Percentiles rank a stretch among this genome's conserved stretches.
These are phyloP conservation scores for Calonectria hawksworthii DNA, from an alignment of 2,329 filamentous ascomycete genomes.

Conservation along the genomic window DNA sequence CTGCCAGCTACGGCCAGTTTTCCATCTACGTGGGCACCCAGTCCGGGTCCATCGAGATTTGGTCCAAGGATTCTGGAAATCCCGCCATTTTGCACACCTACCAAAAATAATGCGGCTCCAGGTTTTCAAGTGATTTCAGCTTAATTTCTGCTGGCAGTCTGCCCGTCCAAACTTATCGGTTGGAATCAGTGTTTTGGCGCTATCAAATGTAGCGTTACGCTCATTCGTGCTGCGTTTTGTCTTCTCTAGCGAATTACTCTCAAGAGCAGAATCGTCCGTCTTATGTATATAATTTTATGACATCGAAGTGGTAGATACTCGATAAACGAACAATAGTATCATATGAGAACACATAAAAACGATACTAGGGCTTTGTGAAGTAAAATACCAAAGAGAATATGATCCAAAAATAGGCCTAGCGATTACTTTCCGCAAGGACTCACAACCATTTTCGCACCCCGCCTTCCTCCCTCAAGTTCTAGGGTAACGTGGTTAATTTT, in stretches of 20 bases:
- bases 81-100: conserved; percentile 19
- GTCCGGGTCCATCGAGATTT: conserved; percentile 3
- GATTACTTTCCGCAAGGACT: too few species aligned
- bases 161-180: not conserved
- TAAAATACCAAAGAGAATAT: not conserved
- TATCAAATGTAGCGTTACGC: not conserved
- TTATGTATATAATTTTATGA: not conserved
- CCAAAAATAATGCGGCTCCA: not conserved
- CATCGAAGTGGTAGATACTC: not conserved
- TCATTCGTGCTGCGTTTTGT: not conserved
- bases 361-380: not conserved
- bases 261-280: not conserved
- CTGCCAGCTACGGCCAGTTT: conserved; percentile 10
- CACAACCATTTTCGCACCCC: not conserved
- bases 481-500: not conserved
- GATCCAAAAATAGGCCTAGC: not conserved
- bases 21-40: conserved; percentile 14
- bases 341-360: not conserved
- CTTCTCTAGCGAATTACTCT: not conserved
- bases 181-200: not conserved
- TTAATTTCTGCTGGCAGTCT: too few species aligned
- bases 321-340: not conserved
- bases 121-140: not conserved
- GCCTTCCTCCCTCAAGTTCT: not conserved
- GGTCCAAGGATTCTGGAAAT: conserved; percentile 27